phyloP scores from a whole-genome alignment of 768 basidiomycete species.

The Mycena belliarum region DNA sequence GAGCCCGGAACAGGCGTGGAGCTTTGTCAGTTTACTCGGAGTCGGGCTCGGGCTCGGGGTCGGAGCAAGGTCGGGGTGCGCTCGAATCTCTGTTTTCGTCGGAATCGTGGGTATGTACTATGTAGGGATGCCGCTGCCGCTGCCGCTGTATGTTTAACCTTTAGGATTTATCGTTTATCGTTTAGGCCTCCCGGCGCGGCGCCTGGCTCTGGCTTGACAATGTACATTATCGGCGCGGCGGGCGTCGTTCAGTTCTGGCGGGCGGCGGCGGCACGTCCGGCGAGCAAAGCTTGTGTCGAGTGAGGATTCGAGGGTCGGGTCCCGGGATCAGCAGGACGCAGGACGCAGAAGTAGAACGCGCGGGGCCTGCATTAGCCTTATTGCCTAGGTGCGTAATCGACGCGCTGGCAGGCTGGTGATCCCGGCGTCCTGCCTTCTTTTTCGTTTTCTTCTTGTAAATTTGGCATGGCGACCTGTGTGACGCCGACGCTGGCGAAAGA shows the following conservation, averaged over 20 bases:
- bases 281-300: no score
- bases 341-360: no score
- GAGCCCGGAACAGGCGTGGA: neutral
- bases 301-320: no score
- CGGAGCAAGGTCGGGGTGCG: neutral
- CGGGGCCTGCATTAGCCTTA: neutral
- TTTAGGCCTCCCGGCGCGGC: neutral
- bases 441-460: no score
- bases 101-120: no score
- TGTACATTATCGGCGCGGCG: no score
- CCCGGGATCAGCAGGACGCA: neutral
- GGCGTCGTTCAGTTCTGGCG: no score
- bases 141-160: neutral
- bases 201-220: neutral
- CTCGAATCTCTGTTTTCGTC: conserved; percentile 1
- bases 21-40: neutral
- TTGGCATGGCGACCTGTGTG: neutral
- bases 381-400: no score
- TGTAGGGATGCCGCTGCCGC: no score
- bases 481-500: neutral
- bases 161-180: conserved; percentile 1
- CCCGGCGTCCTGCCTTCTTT: neutral
- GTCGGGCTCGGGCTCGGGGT: no score
- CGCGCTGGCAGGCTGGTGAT: neutral
- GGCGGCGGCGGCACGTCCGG: no score